These are phyloP conservation scores for Tremella mesenterica DNA, from an alignment of 768 basidiomycete genomes.

Conservation along the genomic window DNA sequence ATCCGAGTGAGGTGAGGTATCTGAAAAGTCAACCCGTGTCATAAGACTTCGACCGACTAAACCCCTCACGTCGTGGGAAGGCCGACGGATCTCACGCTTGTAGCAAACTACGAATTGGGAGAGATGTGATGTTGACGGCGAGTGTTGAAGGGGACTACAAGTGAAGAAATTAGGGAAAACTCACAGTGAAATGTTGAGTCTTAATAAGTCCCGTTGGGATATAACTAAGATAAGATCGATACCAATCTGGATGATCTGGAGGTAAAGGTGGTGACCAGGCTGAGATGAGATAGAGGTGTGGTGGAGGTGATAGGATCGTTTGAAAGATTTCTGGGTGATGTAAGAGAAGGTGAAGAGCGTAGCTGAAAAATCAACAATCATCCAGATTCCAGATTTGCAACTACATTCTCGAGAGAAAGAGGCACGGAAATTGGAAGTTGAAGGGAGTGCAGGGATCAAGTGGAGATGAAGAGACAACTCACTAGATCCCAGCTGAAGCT, in stretches of 20 bases:
- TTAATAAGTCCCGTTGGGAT: slow-evolving; percentile 24
- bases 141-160: background rate
- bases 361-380: slow-evolving; percentile 11
- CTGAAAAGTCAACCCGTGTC: slow-evolving; percentile 1
- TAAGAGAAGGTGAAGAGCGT: slow-evolving; percentile 23
- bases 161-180: slow-evolving; percentile 7
- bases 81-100: too few species aligned
- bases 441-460: background rate
- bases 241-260: slow-evolving; percentile 19
- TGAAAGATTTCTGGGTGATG: slow-evolving; percentile 20
- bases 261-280: slow-evolving; percentile 33
- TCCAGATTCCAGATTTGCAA: background rate
- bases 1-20: slow-evolving; percentile 22
- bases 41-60: background rate
- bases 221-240: slow-evolving; percentile 20
- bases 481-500: slow-evolving; percentile 38
- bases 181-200: slow-evolving; percentile 32
- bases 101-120: too few species aligned
- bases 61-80: too few species aligned
- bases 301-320: slow-evolving; percentile 18
- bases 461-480: slow-evolving; percentile 1
- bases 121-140: too few species aligned
- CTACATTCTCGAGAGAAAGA: background rate
- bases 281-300: slow-evolving; percentile 23
- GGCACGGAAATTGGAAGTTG: background rate